phyloP scores from a whole-genome alignment of 352 stramenopile species.

The Phytophthora capsici region DNA sequence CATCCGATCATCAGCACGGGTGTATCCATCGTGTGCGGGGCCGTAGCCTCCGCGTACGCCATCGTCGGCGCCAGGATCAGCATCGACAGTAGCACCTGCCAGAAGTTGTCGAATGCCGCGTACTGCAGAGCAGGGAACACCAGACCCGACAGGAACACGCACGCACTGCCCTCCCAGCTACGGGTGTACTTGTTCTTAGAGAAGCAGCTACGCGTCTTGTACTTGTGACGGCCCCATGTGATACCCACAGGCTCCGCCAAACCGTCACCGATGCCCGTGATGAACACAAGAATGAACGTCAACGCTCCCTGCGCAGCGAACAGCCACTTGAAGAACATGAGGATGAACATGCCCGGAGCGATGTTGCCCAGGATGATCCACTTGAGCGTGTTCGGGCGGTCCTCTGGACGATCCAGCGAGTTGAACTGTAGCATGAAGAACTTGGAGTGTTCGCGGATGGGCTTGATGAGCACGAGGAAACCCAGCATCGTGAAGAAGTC shows the following conservation, averaged over 20 bases:
- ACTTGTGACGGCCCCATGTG: conserved; percentile 85
- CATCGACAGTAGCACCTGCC: conserved; percentile 79
- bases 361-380: conserved; percentile 86
- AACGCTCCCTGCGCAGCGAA: conserved; percentile 60
- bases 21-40: conserved; percentile 87
- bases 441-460: conserved; percentile 76
- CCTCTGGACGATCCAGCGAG: conserved; percentile 83
- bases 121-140: conserved; percentile 84
- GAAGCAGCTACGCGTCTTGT: conserved; percentile 85
- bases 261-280: conserved; percentile 81
- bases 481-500: conserved; percentile 84
- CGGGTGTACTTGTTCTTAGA: conserved; percentile 86
- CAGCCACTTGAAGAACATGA: conserved; percentile 90
- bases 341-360: conserved; percentile 71
- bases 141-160: conserved; percentile 80
- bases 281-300: conserved; percentile 85
- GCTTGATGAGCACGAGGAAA: conserved; percentile 88
- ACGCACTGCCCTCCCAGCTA: conserved; percentile 83
- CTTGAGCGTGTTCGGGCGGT: conserved; percentile 86
- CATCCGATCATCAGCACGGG: conserved; percentile 85
- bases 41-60: conserved; percentile 85
- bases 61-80: conserved; percentile 79
- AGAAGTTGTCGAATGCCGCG: conserved; percentile 79
- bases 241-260: conserved; percentile 82
- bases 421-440: conserved; percentile 93